Evolutionary conservation across 495 filamentous ascomycete species (phyloP).

Genomic region (Beverwykella pulmonaria): DNA sequence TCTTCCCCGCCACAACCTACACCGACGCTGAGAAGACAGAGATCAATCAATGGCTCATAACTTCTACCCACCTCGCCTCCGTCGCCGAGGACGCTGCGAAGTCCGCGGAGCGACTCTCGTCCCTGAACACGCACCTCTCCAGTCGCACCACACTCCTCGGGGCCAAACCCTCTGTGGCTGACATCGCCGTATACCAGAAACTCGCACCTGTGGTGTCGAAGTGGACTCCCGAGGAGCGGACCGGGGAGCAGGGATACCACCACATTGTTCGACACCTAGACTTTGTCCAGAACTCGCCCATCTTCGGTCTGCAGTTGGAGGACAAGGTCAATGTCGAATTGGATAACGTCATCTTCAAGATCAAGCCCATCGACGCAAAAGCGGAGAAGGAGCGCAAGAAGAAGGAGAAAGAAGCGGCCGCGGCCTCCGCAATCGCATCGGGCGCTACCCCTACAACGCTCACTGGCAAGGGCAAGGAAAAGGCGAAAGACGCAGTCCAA

Average conservation of each 20-base stretch:
- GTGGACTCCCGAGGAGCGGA: conserved; percentile 85
- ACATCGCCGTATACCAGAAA: conserved; percentile 81
- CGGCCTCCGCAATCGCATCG: conserved; percentile 33
- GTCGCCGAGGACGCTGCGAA: conserved; percentile 62
- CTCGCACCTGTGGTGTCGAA: conserved; percentile 75
- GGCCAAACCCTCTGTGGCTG: conserved; percentile 86
- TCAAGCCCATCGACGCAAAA: conserved; percentile 54
- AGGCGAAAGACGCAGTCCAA: conserved; percentile 42
- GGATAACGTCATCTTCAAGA: conserved; percentile 71
- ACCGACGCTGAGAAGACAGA: conserved; percentile 76
- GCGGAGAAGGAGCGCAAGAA: conserved; percentile 60
- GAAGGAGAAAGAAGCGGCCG: conserved; percentile 49
- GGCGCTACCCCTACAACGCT: conserved; percentile 29
- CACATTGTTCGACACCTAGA: conserved; percentile 91
- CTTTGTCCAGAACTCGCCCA: conserved; percentile 85
- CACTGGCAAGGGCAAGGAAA: conserved; percentile 39
- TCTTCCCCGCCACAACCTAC: conserved; percentile 72
- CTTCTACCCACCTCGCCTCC: conserved; percentile 67
- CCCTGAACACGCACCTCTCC: conserved; percentile 83
- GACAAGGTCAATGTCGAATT: conserved; percentile 82
- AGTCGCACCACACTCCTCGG: conserved; percentile 88
- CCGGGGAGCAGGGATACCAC: conserved; percentile 85
- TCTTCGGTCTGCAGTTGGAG: conserved; percentile 71
- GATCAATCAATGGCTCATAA: conserved; percentile 83
- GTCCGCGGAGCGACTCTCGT: conserved; percentile 57